Conservation (phyloP, 2,329 filamentous ascomycete genomes). For the Ascocoryne sarcoides region DNA sequence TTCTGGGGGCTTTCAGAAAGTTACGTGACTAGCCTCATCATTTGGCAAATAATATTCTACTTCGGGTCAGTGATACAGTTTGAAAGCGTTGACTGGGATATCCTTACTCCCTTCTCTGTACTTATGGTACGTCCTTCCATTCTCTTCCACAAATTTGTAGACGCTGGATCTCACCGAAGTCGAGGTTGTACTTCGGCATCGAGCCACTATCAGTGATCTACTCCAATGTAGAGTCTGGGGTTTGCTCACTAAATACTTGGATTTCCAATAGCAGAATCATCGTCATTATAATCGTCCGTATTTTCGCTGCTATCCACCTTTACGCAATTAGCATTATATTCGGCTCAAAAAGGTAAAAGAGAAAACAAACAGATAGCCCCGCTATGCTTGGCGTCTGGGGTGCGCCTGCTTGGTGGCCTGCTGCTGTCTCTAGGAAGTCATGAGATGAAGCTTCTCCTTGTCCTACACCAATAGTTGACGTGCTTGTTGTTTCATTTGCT, state of each 20-base stretch:
- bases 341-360: too few species aligned
- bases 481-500: too few species aligned
- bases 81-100: background rate
- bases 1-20: background rate
- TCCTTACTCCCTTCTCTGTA: slow-evolving; percentile 9
- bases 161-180: slow-evolving; percentile 9
- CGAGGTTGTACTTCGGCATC: slow-evolving; percentile 5
- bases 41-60: slow-evolving; percentile 18
- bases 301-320: background rate
- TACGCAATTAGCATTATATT: too few species aligned
- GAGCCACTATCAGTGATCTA: background rate
- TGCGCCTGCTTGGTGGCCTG: too few species aligned
- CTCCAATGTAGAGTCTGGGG: background rate
- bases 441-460: too few species aligned
- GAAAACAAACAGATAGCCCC: too few species aligned
- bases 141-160: slow-evolving; percentile 9
- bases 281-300: background rate
- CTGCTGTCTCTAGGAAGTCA: too few species aligned
- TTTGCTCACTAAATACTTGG: slow-evolving; percentile 1
- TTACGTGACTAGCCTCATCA: slow-evolving; percentile 25
- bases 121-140: slow-evolving; percentile 13
- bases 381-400: too few species aligned
- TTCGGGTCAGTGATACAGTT: background rate
- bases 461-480: too few species aligned
- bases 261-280: slow-evolving; percentile 4